Percentiles rank a stretch among this genome's conserved stretches.
Conservation (phyloP, 495 filamentous ascomycete species). For the Recurvomyces mirabilis region DNA sequence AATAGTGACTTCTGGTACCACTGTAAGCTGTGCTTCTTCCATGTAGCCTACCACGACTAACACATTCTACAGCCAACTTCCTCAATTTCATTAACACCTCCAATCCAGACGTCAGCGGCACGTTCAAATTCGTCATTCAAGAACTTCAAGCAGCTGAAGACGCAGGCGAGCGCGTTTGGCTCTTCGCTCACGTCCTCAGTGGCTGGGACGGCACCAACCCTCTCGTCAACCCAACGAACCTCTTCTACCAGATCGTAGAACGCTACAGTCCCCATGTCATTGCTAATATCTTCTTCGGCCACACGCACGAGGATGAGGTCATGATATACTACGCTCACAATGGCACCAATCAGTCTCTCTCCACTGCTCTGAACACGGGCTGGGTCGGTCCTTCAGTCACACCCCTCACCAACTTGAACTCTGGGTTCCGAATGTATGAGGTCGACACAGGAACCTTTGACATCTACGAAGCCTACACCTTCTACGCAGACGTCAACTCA, state of each 20-base stretch:
- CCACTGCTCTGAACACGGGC: conserved; percentile 26
- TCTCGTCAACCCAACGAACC: conserved; percentile 28
- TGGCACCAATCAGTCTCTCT: conserved; percentile 23
- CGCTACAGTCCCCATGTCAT: conserved; percentile 31
- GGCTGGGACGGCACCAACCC: conserved; percentile 29
- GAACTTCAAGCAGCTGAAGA: conserved; percentile 32
- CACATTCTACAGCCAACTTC: conserved; percentile 10
- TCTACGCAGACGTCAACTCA: conserved; percentile 26
- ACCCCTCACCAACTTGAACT: conserved; percentile 29
- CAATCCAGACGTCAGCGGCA: conserved; percentile 31
- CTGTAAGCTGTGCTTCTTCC: conserved; percentile 6
- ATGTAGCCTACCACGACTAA: not conserved
- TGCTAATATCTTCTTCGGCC: conserved; percentile 30
- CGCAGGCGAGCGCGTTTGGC: conserved; percentile 31
- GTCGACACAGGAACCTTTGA: conserved; percentile 29
- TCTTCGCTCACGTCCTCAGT: conserved; percentile 30
- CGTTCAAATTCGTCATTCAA: conserved; percentile 28
- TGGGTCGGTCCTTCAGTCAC: conserved; percentile 31
- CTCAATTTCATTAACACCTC: conserved; percentile 33
- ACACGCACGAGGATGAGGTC: conserved; percentile 30
- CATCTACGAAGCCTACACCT: conserved; percentile 31
- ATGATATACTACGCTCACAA: conserved; percentile 33
- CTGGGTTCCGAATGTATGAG: conserved; percentile 29
- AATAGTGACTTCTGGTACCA: conserved; percentile 29
- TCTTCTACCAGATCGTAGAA: conserved; percentile 32